phyloP scores from a whole-genome alignment of 257 asterid genomes.

The Solanum microdontum region DNA sequence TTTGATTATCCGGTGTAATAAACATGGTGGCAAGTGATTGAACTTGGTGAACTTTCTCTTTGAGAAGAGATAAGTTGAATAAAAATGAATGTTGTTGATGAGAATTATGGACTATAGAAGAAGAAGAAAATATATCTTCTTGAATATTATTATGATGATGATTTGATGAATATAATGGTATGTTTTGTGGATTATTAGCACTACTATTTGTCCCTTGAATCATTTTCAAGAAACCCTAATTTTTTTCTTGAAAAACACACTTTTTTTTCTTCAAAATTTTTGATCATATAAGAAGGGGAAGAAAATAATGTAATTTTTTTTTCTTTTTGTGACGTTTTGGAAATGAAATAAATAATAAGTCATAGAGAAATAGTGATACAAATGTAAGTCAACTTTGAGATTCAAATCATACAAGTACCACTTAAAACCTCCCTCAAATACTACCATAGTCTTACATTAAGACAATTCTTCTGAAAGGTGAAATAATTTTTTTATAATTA shows the following conservation, averaged over 20 bases:
- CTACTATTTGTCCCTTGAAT: constrained; percentile 7
- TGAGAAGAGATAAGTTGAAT: constrained; percentile 50
- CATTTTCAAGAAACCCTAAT: constrained; percentile 3
- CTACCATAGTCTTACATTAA: constrained; percentile 23
- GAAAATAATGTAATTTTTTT: background rate
- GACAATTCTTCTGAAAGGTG: constrained; percentile 1
- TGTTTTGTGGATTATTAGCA: constrained; percentile 15
- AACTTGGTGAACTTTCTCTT: constrained; percentile 50
- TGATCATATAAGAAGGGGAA: background rate
- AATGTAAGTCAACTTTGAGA: constrained; percentile 46
- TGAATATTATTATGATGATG: background rate
- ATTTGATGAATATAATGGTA: constrained; percentile 13
- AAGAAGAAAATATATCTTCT: constrained; percentile 13
- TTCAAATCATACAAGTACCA: constrained; percentile 25
- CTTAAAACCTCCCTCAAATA: constrained; percentile 48
- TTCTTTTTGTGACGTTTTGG: background rate
- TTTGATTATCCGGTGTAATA: constrained; percentile 17
- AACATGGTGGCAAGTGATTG: constrained; percentile 42
- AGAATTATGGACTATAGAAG: constrained; percentile 9
- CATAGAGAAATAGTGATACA: background rate
- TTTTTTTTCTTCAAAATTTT: background rate
- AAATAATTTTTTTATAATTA: background rate
- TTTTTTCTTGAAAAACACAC: background rate
- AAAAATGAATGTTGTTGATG: constrained; percentile 32
- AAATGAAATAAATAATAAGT: background rate